Evolutionary conservation across 2,329 filamentous ascomycete species (phyloP).

Genomic region (Neopestalotiopsis clavispora): DNA sequence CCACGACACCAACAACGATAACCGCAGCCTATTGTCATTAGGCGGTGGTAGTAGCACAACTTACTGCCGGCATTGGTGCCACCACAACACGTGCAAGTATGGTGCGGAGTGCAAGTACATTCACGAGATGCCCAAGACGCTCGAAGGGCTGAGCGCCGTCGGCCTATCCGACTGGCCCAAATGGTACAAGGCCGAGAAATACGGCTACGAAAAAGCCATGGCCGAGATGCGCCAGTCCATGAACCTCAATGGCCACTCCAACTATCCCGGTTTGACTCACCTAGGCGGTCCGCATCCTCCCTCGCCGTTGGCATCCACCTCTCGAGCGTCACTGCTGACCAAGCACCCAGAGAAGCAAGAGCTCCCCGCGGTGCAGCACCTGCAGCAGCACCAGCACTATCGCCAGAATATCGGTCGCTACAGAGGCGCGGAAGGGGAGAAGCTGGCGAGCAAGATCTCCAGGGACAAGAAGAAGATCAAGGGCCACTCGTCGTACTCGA

Average conservation of each 20-base stretch:
- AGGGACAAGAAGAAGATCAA: not conserved
- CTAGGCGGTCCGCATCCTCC: not conserved
- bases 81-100: slow-evolving; percentile 51
- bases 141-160: slow-evolving; percentile 44
- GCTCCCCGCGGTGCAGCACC: not conserved
- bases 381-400: not conserved
- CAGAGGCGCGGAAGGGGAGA: too few species aligned
- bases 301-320: not conserved
- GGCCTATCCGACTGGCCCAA: slow-evolving; percentile 46
- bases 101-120: slow-evolving; percentile 46
- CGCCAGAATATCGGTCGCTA: too few species aligned
- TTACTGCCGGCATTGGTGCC: slow-evolving; percentile 55
- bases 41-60: slow-evolving; percentile 10
- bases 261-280: not conserved
- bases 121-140: slow-evolving; percentile 53
- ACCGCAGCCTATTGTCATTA: not conserved
- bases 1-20: slow-evolving; percentile 14
- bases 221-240: not conserved
- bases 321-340: too few species aligned
- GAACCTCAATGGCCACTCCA: not conserved
- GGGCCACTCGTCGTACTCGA: not conserved
- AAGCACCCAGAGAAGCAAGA: not conserved
- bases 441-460: not conserved
- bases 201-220: not conserved
- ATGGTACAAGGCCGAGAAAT: slow-evolving; percentile 42